A percentile compares a stretch with the other conserved stretches of the same genome.
phyloP scores from a whole-genome alignment of 805 yeast species.

The Tetrapisispora fleetii region DNA sequence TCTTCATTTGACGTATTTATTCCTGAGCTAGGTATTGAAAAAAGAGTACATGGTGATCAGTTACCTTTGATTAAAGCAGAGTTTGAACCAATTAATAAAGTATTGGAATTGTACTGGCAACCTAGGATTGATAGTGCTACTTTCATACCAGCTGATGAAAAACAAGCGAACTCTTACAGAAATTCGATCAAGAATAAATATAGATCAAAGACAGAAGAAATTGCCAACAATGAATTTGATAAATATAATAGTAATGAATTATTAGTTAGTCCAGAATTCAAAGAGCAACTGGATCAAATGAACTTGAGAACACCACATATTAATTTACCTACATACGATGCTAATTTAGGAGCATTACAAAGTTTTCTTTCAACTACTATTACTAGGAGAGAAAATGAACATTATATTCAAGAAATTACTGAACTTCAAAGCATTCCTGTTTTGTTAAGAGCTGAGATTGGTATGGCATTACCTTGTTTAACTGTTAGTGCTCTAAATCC shows the following conservation, averaged over 20 bases:
- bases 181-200: conserved; percentile 70
- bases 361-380: conserved; percentile 47
- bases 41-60: conserved; percentile 95
- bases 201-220: conserved; percentile 60
- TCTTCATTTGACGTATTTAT: conserved; percentile 88
- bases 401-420: conserved; percentile 68
- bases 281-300: conserved; percentile 40
- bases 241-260: conserved; percentile 20
- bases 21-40: conserved; percentile 91
- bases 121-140: conserved; percentile 88
- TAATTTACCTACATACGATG: conserved; percentile 22
- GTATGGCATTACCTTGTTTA: conserved; percentile 94
- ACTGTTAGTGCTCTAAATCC: conserved; percentile 90
- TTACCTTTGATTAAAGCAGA: conserved; percentile 88
- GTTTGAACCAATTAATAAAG: conserved; percentile 59
- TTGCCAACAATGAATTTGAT: conserved; percentile 43
- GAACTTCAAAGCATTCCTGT: conserved; percentile 76
- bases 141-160: conserved; percentile 80
- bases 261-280: conserved; percentile 33
- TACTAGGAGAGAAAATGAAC: conserved; percentile 52
- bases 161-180: conserved; percentile 64
- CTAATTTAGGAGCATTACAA: conserved; percentile 31
- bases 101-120: conserved; percentile 86
- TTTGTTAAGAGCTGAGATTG: conserved; percentile 79
- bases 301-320: conserved; percentile 42